A percentile compares a stretch with the other conserved stretches of the same genome.
These are phyloP conservation scores for Austroboletus sp. DNA, from an alignment of 1,284 basidiomycete genomes.

Conservation along the genomic window DNA sequence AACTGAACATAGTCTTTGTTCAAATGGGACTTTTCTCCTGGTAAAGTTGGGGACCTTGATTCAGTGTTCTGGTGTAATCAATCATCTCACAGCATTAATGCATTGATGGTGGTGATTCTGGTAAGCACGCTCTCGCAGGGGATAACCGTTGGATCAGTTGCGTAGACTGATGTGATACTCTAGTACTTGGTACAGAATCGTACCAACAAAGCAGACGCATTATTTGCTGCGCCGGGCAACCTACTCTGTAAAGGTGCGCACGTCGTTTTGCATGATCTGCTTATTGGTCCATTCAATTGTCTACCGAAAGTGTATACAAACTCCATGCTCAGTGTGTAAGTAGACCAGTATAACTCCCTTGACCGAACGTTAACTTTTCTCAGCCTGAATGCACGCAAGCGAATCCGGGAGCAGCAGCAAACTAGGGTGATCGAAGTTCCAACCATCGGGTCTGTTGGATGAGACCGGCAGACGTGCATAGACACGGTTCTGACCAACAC, in stretches of 20 bases:
- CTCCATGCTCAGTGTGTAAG: constrained; percentile 25
- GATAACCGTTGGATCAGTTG: not conserved
- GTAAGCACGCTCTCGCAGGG: constrained; percentile 7
- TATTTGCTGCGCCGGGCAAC: not conserved
- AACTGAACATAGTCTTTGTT: constrained; percentile 18
- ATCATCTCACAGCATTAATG: constrained; percentile 12
- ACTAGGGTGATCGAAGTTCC: constrained; percentile 13
- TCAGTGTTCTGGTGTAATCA: too few relatives aligned
- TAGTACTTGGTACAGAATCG: constrained; percentile 16
- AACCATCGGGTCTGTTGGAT: constrained; percentile 9
- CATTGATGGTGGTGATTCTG: constrained; percentile 8
- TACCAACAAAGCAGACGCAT: not conserved
- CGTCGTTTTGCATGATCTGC: not conserved
- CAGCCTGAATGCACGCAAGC: constrained; percentile 17
- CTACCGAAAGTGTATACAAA: constrained; percentile 20
- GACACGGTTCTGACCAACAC: not conserved
- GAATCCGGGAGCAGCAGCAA: constrained; percentile 10
- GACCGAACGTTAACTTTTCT: not conserved
- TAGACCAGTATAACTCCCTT: too few relatives aligned
- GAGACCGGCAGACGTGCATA: not conserved
- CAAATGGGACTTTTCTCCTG: constrained; percentile 24
- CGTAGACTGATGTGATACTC: not conserved
- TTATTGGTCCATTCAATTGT: not conserved
- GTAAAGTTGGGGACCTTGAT: constrained; percentile 8
- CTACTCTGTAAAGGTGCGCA: not conserved